Evolutionary conservation across 345 rosid genomes (phyloP).

Genomic region (Eucalyptus cloeziana): DNA sequence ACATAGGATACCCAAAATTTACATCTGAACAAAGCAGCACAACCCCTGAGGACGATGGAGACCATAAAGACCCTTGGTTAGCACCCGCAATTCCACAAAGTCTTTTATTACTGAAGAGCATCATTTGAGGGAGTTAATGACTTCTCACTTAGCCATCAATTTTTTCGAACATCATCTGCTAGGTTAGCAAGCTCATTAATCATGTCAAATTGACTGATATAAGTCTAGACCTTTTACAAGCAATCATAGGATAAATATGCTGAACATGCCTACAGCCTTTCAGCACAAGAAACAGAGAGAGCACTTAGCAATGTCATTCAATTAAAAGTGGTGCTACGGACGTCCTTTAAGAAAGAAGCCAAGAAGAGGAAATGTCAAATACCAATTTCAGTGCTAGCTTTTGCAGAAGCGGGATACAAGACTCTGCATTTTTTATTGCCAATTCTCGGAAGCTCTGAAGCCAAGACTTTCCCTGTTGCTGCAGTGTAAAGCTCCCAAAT

Average conservation of each 20-base stretch:
- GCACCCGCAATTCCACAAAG: background rate
- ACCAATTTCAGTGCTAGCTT: conserved; percentile 92
- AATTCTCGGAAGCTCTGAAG: conserved; percentile 80
- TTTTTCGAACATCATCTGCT: background rate
- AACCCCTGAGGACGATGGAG: background rate
- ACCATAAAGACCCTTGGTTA: background rate
- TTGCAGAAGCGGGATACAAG: conserved; percentile 89
- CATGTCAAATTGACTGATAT: background rate
- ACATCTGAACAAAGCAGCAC: background rate
- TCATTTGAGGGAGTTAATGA: background rate
- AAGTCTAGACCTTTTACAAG: background rate
- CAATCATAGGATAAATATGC: background rate
- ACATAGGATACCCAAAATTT: background rate
- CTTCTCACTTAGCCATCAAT: background rate
- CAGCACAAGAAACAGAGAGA: background rate
- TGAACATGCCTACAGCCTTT: background rate
- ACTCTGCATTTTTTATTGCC: conserved; percentile 53
- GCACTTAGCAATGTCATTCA: background rate
- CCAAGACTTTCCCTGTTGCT: conserved; percentile 90
- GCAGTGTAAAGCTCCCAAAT: conserved; percentile 4
- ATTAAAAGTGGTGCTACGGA: background rate
- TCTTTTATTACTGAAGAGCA: background rate
- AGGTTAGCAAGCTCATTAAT: background rate
- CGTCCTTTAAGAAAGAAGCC: background rate
- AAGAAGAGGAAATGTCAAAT: background rate